phyloP scores from a whole-genome alignment of 2,329 filamentous ascomycete genomes.

The Macroventuria anomochaeta region DNA sequence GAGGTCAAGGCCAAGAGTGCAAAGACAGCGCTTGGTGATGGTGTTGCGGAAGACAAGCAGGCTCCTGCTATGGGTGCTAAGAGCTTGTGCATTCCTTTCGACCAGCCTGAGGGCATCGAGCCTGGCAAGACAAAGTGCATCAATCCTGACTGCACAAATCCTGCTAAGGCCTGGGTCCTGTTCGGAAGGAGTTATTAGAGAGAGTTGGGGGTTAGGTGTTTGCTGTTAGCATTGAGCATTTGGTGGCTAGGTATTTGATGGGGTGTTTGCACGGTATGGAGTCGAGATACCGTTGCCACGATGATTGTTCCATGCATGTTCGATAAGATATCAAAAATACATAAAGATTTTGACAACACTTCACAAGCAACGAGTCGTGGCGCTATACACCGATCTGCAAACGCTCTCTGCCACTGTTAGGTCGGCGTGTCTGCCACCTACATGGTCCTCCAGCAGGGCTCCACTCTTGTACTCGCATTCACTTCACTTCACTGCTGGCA shows the following conservation, averaged over 20 bases:
- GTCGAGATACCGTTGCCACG: conserved; percentile 9
- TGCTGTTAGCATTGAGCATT: conserved; percentile 26
- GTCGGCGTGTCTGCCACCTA: background rate
- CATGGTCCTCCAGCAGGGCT: background rate
- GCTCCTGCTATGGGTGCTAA: conserved; percentile 79
- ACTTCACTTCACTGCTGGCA: background rate
- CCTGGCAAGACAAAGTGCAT: conserved; percentile 87
- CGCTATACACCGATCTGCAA: background rate
- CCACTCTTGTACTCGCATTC: background rate
- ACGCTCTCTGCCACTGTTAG: background rate
- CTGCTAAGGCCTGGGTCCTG: conserved; percentile 88
- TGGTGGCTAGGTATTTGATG: conserved; percentile 31
- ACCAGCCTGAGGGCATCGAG: conserved; percentile 82
- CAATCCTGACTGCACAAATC: conserved; percentile 80
- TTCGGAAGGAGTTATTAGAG: conserved; percentile 69
- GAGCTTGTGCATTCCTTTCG: conserved; percentile 79
- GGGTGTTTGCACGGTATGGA: conserved; percentile 17
- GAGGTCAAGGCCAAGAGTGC: conserved; percentile 92
- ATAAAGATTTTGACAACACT: background rate
- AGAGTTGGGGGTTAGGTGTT: background rate
- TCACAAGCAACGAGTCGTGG: background rate
- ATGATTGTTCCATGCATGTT: conserved; percentile 7
- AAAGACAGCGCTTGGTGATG: conserved; percentile 70
- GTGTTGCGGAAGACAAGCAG: conserved; percentile 75
- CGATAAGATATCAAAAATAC: conserved; percentile 11